A percentile compares a stretch with the other conserved stretches of the same genome.
Evolutionary conservation across 139 green algal genomes (phyloP).

Genomic region (Asterochloris erici): DNA sequence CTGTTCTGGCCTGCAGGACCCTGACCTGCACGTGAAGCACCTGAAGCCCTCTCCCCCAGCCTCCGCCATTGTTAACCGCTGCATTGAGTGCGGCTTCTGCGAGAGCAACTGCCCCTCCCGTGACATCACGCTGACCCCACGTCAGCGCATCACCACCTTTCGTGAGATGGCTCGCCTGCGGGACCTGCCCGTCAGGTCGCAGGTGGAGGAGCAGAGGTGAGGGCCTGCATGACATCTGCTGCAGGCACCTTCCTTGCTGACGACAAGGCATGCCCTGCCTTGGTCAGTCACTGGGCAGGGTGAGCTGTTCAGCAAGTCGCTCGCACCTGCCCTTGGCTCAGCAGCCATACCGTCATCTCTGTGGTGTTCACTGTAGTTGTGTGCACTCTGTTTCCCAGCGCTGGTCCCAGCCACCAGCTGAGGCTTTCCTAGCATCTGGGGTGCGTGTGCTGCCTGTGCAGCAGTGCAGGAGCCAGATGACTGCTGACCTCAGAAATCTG

Average conservation of each 20-base stretch:
- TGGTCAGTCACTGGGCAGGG: too few relatives aligned
- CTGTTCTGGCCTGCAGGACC: conserved; percentile 40
- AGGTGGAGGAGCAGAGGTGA: conserved; percentile 53
- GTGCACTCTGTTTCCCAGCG: too few relatives aligned
- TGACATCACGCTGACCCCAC: conserved; percentile 91
- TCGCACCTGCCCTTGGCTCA: too few relatives aligned
- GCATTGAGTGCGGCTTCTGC: conserved; percentile 99
- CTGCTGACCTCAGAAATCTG: too few relatives aligned
- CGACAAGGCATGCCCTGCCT: too few relatives aligned
- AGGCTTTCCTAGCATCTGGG: neutral
- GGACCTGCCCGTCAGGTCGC: conserved; percentile 30
- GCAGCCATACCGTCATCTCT: too few relatives aligned
- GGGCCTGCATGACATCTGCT: too few relatives aligned
- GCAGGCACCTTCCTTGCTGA: too few relatives aligned
- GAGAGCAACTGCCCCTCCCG: conserved; percentile 94
- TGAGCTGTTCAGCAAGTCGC: too few relatives aligned
- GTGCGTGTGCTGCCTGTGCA: too few relatives aligned
- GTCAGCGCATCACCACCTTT: conserved; percentile 91
- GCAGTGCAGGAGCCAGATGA: too few relatives aligned
- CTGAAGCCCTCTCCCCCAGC: conserved; percentile 86
- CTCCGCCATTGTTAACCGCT: conserved; percentile 76
- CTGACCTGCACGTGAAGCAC: conserved; percentile 81
- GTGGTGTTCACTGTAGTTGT: too few relatives aligned
- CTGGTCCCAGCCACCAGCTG: neutral
- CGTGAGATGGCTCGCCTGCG: conserved; percentile 85